These are phyloP conservation scores for Xanthoconium separans DNA, from an alignment of 1,284 basidiomycete species.

Conservation along the genomic window DNA sequence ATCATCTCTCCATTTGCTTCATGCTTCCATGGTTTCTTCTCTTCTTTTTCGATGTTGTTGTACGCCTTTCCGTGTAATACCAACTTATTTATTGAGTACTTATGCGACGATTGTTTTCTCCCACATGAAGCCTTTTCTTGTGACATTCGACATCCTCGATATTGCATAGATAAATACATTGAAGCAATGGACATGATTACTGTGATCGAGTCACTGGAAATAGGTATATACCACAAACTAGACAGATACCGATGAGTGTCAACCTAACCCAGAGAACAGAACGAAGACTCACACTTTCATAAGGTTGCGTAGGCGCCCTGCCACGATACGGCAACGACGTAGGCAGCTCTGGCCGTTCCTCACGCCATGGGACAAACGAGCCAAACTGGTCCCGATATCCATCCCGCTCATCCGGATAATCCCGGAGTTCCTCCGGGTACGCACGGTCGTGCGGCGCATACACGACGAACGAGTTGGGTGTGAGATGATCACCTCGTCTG, in stretches of 20 bases:
- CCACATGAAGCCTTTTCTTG: no score
- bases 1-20: conserved; percentile 16
- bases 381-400: conserved; percentile 56
- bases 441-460: conserved; percentile 53
- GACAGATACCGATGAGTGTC: neutral
- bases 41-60: conserved; percentile 4
- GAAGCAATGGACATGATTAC: neutral
- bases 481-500: conserved; percentile 64
- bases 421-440: conserved; percentile 56
- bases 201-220: conserved; percentile 9
- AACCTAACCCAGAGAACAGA: neutral
- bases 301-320: conserved; percentile 50
- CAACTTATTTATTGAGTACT: conserved; percentile 26
- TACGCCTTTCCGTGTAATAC: conserved; percentile 10
- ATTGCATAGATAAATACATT: conserved; percentile 21
- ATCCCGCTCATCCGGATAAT: conserved; percentile 52
- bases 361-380: conserved; percentile 38
- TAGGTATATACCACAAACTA: conserved; percentile 42
- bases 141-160: neutral
- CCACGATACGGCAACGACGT: conserved; percentile 57
- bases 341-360: conserved; percentile 51
- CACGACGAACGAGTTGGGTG: conserved; percentile 52
- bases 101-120: conserved; percentile 14
- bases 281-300: conserved; percentile 48
- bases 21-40: neutral